These are phyloP conservation scores for Cladosporium halotolerans DNA, from an alignment of 2,329 filamentous ascomycete genomes.

Conservation along the genomic window DNA sequence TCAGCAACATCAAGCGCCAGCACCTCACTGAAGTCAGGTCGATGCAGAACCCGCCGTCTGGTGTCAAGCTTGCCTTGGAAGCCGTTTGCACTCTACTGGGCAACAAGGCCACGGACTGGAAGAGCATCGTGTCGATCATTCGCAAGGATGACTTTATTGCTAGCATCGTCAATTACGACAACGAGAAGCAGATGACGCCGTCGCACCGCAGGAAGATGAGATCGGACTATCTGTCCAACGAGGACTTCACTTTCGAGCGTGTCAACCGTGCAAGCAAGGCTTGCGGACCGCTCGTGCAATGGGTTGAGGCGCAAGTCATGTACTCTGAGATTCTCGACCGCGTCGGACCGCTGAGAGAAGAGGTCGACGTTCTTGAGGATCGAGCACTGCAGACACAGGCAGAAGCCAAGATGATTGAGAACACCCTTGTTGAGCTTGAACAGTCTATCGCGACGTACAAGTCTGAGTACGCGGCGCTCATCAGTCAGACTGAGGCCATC, in stretches of 20 bases:
- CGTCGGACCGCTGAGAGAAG: slow-evolving; percentile 84
- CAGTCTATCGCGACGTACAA: slow-evolving; percentile 92
- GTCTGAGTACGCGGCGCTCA: slow-evolving; percentile 87
- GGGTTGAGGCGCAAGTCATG: slow-evolving; percentile 93
- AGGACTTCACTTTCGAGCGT: slow-evolving; percentile 92
- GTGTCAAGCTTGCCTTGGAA: slow-evolving; percentile 87
- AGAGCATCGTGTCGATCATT: slow-evolving; percentile 79
- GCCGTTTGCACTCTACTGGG: slow-evolving; percentile 94
- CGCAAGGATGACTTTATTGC: slow-evolving; percentile 94
- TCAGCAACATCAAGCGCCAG: slow-evolving; percentile 96
- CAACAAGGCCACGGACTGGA: slow-evolving; percentile 87
- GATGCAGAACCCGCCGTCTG: slow-evolving; percentile 86
- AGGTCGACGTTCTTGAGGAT: slow-evolving; percentile 81
- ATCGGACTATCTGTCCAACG: slow-evolving; percentile 82
- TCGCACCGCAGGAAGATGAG: slow-evolving; percentile 79
- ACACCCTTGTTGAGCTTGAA: slow-evolving; percentile 77
- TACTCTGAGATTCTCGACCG: slow-evolving; percentile 96
- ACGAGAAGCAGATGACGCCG: slow-evolving; percentile 89
- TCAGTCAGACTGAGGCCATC: slow-evolving; percentile 95
- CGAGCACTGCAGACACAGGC: slow-evolving; percentile 88
- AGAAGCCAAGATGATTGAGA: slow-evolving; percentile 83
- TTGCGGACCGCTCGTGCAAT: slow-evolving; percentile 92
- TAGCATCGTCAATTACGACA: slow-evolving; percentile 95
- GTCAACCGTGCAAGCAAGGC: slow-evolving; percentile 95
- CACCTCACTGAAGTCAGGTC: slow-evolving; percentile 96